Percentiles rank a stretch among this genome's conserved stretches.
Conservation (phyloP, 75 land plant species). For the Selaginella moellendorffii region DNA sequence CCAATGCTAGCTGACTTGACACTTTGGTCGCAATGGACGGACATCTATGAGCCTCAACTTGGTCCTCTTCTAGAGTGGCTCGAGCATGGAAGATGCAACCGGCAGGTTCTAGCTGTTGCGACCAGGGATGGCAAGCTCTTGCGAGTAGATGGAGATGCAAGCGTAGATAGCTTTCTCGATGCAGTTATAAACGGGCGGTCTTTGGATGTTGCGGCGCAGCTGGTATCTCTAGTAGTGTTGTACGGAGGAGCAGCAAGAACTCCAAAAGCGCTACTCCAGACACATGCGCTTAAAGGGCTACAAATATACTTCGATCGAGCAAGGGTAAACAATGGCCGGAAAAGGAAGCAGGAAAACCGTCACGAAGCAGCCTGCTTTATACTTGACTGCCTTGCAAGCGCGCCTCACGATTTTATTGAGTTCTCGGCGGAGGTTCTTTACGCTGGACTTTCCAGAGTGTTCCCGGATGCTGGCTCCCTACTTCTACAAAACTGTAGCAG, state of each 20-base stretch:
- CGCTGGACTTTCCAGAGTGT: slow-evolving; percentile 27
- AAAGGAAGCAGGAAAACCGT: slow-evolving; percentile 2
- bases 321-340: neutral
- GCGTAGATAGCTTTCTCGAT: slow-evolving; percentile 41
- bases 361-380: slow-evolving; percentile 31
- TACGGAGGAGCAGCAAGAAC: slow-evolving; percentile 41
- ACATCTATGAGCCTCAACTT: slow-evolving; percentile 56
- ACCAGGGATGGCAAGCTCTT: slow-evolving; percentile 49
- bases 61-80: slow-evolving; percentile 67
- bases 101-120: slow-evolving; percentile 22
- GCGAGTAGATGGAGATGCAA: slow-evolving; percentile 48
- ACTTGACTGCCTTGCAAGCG: slow-evolving; percentile 37
- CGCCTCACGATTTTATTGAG: slow-evolving; percentile 51
- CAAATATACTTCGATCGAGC: neutral
- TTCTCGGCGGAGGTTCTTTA: slow-evolving; percentile 58
- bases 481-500: slow-evolving; percentile 35
- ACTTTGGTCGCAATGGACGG: slow-evolving; percentile 82
- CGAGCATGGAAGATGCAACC: slow-evolving; percentile 20
- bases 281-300: neutral
- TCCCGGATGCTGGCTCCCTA: slow-evolving; percentile 32
- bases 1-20: slow-evolving; percentile 63
- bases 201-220: slow-evolving; percentile 33
- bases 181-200: slow-evolving; percentile 38
- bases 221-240: slow-evolving; percentile 42
- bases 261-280: slow-evolving; percentile 48